Evolutionary conservation across 306 rosid species (phyloP), one percentile per base, ranked within the genome.

Genomic region (Inga laurina): DNA sequence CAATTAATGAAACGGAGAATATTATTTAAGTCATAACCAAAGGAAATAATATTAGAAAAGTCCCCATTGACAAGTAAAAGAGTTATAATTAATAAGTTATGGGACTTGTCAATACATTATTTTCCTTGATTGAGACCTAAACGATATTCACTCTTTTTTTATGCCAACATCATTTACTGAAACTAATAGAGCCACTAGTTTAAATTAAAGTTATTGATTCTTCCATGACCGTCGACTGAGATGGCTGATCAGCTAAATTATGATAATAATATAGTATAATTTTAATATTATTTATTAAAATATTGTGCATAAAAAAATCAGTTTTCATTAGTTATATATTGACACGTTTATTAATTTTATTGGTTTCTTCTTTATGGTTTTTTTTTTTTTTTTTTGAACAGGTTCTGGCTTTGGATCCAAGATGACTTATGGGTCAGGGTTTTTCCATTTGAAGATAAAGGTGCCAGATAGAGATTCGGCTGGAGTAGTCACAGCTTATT

Each of bases 361-460:
- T 67, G 72, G 12, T 67, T 67, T 34, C 15, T 27, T 2, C 34
- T 24, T 22, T 22, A 61, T 24, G 9, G 0, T 43, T 71, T 1
- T 10, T 19, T 1, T 12, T 7, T 71, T 24, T 10, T 22, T 7
- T 71, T 27, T 35, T 18, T 4, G 13, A 39, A 72, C 81, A 87
- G 94, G 94, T 12, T 86, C 91, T 80, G 93, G 93, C 14, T 86
- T 91, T 82, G 88, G 74, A 77, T 89, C 94, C 62, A 88, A 88
- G 72, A 78, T 73, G 83, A 67, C 66, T 46, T 89, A 90, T 19
- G 86, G 85, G 18, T 88, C 93, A 30, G 94, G 94, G 54, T 78
- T 85, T 10, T 88, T 91, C 54, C 79, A 83, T 52, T 0, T 89
- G 88, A 86, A 74, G 85, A 89, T 85, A 76, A 89, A 89, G 79